A percentile compares a stretch with the other conserved stretches of the same genome.
phyloP scores from a whole-genome alignment of 768 basidiomycete species.

The Tricholoma hemisulphureum region DNA sequence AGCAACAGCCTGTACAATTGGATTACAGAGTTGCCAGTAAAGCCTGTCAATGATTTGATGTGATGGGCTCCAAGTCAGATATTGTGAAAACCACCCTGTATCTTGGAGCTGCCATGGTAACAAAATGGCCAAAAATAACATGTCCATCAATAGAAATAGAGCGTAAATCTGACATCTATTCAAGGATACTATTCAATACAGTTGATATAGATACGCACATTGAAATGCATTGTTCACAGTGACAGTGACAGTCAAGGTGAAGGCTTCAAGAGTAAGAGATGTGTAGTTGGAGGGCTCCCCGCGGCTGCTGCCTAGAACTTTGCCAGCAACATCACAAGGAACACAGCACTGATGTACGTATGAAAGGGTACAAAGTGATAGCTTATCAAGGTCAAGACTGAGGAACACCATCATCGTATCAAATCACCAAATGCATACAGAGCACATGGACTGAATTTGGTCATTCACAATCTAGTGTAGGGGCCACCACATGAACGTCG shows the following conservation, averaged over 20 bases:
- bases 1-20: no score
- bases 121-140: no score
- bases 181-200: no score
- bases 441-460: not conserved
- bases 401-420: not conserved
- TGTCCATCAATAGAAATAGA: no score
- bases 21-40: no score
- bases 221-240: constrained; percentile 58
- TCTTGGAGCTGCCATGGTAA: no score
- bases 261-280: constrained; percentile 65
- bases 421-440: not conserved
- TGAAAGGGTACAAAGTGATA: not conserved
- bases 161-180: no score
- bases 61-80: no score
- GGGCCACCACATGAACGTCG: not conserved
- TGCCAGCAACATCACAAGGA: constrained; percentile 41
- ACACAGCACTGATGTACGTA: not conserved
- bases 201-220: no score
- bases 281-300: constrained; percentile 86
- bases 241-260: constrained; percentile 49
- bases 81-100: no score
- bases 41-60: no score
- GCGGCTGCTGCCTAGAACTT: constrained; percentile 62
- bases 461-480: no score
- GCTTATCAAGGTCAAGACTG: not conserved